Conservation (phyloP, 257 asterid species). For the Linderniella brevidens region DNA sequence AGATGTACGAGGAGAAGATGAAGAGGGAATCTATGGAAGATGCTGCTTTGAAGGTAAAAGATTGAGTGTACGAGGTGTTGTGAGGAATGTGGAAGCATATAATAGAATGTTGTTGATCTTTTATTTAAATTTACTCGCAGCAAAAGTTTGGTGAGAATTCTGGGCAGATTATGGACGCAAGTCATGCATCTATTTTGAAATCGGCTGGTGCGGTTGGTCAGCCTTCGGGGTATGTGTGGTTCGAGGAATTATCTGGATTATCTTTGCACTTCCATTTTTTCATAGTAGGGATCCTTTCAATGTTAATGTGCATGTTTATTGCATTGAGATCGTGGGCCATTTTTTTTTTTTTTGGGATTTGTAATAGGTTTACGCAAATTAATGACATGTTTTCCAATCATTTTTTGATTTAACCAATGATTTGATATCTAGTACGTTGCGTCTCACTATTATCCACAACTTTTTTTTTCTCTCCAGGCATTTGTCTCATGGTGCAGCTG, state of each 20-base stretch:
- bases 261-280: neutral
- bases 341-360: neutral
- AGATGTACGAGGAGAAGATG: slow-evolving; percentile 85
- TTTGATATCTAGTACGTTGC: neutral
- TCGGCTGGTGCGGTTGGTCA: slow-evolving; percentile 74
- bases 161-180: slow-evolving; percentile 65
- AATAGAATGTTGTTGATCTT: slow-evolving; percentile 9
- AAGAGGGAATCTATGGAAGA: slow-evolving; percentile 92
- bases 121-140: slow-evolving; percentile 26
- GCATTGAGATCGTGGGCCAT: too few species aligned
- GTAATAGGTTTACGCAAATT: neutral
- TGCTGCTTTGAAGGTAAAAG: slow-evolving; percentile 66
- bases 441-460: neutral
- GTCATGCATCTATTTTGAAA: slow-evolving; percentile 77
- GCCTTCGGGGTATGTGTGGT: slow-evolving; percentile 67
- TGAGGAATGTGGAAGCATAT: neutral
- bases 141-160: slow-evolving; percentile 84
- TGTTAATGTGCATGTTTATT: neutral
- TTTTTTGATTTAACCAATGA: neutral
- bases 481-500: slow-evolving; percentile 70
- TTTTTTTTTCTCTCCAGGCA: slow-evolving; percentile 35
- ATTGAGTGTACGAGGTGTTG: neutral
- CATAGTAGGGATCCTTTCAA: neutral
- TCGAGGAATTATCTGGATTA: neutral
- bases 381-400: neutral